Evolutionary conservation across 192 early-diverging fungal species (phyloP).

Genomic region (Backusella parvicylindrica): DNA sequence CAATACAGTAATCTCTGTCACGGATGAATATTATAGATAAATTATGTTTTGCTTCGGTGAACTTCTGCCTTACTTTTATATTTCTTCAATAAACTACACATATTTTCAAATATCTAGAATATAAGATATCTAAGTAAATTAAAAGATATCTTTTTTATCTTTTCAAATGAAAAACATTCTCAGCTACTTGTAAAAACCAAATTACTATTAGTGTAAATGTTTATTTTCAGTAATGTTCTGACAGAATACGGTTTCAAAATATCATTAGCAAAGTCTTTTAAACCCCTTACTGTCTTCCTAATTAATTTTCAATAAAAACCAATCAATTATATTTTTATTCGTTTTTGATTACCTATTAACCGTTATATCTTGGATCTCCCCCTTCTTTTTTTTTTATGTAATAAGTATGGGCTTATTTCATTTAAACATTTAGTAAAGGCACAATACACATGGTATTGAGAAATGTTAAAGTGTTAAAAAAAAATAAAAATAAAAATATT

Average conservation of each 20-base stretch:
- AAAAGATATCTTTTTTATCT: too few relatives aligned
- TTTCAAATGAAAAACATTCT: too few relatives aligned
- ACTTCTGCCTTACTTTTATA: too few relatives aligned
- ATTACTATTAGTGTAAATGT: too few relatives aligned
- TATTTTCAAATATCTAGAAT: too few relatives aligned
- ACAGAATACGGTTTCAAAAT: background rate
- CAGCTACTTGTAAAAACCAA: too few relatives aligned
- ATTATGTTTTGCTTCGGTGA: too few relatives aligned
- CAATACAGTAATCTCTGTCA: too few relatives aligned
- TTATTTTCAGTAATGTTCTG: background rate
- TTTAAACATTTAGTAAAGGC: background rate
- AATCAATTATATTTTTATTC: background rate
- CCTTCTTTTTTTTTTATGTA: background rate
- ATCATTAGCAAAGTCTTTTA: background rate
- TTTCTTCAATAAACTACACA: too few relatives aligned
- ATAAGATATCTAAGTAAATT: too few relatives aligned
- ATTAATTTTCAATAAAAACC: background rate
- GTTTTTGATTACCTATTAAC: background rate
- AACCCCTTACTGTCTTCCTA: background rate
- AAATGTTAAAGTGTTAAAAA: background rate
- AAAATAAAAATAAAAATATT: background rate
- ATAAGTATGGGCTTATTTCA: background rate
- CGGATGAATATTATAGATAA: too few relatives aligned
- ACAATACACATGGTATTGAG: background rate
- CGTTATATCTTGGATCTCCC: background rate